Conservation (phyloP, 2,329 filamentous ascomycete species). For the Periconia digitata region DNA sequence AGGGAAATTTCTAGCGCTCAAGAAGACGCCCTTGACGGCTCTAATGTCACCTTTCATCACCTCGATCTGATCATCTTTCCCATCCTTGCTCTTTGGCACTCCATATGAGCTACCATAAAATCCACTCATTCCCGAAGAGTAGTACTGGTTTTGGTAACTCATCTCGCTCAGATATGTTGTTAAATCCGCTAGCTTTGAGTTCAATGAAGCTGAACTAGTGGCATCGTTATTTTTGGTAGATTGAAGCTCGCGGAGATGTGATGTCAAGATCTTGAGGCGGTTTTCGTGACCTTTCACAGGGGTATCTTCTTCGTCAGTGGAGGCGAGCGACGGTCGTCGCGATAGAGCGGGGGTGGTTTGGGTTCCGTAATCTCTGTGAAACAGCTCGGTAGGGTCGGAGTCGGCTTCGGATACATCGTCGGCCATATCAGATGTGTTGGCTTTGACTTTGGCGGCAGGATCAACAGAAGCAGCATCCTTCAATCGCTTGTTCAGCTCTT, state of each 20-base stretch:
- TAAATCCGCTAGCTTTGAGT: conserved; percentile 55
- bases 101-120: conserved; percentile 30
- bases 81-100: conserved; percentile 51
- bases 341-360: conserved; percentile 66
- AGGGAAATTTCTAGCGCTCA: conserved; percentile 73
- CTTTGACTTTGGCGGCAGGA: conserved; percentile 46
- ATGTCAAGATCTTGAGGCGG: conserved; percentile 53
- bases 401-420: conserved; percentile 51
- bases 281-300: conserved; percentile 44
- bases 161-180: conserved; percentile 62
- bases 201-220: conserved; percentile 53
- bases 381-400: conserved; percentile 73
- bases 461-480: conserved; percentile 64
- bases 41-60: conserved; percentile 74
- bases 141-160: conserved; percentile 42
- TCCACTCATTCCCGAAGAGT: conserved; percentile 45
- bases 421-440: conserved; percentile 26
- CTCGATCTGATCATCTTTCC: conserved; percentile 69
- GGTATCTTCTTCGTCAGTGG: conserved; percentile 25
- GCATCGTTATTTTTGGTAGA: conserved; percentile 53
- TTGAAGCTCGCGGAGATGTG: conserved; percentile 55
- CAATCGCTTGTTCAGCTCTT: conserved; percentile 59
- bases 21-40: conserved; percentile 74
- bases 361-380: conserved; percentile 77
- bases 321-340: conserved; percentile 36